These are phyloP conservation scores for Tuber brumale DNA, from an alignment of 495 filamentous ascomycete genomes.

Conservation along the genomic window DNA sequence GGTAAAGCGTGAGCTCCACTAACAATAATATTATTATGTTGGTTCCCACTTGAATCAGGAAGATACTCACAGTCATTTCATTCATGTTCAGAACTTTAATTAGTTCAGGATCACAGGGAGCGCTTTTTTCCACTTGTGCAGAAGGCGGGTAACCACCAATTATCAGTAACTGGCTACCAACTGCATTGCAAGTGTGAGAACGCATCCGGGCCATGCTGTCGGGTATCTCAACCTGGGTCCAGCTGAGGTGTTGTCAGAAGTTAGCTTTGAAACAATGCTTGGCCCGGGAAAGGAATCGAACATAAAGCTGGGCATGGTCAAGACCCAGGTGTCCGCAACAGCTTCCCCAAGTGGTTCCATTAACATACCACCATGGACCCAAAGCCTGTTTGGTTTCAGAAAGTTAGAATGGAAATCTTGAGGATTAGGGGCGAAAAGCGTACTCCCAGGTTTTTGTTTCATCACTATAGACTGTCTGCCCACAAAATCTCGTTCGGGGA, in stretches of 20 bases:
- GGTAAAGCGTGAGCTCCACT: conserved; percentile 15
- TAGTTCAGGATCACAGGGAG: conserved; percentile 6
- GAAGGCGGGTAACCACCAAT: conserved; percentile 18
- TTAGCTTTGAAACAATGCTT: neutral
- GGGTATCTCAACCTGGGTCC: conserved; percentile 15
- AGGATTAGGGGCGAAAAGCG: neutral
- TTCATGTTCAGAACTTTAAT: conserved; percentile 26
- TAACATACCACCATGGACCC: conserved; percentile 20
- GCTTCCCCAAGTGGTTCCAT: conserved; percentile 10
- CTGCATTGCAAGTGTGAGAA: conserved; percentile 17
- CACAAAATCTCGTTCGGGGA: conserved; percentile 21
- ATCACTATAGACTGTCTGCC: conserved; percentile 18
- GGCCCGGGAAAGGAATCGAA: neutral
- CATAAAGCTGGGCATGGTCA: conserved; percentile 29
- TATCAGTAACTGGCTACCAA: conserved; percentile 19
- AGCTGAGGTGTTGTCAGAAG: conserved; percentile 2
- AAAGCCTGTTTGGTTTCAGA: conserved; percentile 4
- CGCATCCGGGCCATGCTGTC: conserved; percentile 4
- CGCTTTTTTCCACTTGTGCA: neutral
- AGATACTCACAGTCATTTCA: conserved; percentile 10
- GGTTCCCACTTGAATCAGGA: neutral
- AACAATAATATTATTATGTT: neutral
- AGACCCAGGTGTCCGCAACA: conserved; percentile 18
- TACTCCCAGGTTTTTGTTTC: conserved; percentile 27
- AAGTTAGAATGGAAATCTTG: neutral